Percentiles rank a stretch among this genome's conserved stretches.
Conservation (phyloP, 192 early-diverging fungal species). For the Dispira parvispora region DNA sequence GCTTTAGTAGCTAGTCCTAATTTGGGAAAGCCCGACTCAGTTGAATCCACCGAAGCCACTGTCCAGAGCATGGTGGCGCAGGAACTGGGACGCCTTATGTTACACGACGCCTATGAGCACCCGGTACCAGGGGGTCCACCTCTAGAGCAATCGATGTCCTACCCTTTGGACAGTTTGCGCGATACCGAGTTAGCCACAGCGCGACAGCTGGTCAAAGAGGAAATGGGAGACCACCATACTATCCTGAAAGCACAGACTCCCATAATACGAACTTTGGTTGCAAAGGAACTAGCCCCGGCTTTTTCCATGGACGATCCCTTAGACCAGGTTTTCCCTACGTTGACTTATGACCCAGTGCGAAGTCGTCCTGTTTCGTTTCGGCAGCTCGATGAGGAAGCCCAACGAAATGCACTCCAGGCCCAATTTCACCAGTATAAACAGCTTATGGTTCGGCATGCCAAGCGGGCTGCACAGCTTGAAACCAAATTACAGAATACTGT, state of each 20-base stretch:
- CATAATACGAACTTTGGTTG: neutral
- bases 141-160: slow-evolving; percentile 17
- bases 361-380: neutral
- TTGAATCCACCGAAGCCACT: slow-evolving; percentile 16
- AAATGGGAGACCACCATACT: slow-evolving; percentile 16
- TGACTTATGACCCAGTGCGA: neutral
- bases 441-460: slow-evolving; percentile 55
- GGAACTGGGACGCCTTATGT: slow-evolving; percentile 55
- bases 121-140: slow-evolving; percentile 46
- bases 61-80: slow-evolving; percentile 41
- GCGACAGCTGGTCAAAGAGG: slow-evolving; percentile 31
- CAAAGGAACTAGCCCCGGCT: slow-evolving; percentile 14
- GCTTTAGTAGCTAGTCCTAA: slow-evolving; percentile 9
- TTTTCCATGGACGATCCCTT: slow-evolving; percentile 16
- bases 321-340: neutral
- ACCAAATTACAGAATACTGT: slow-evolving; percentile 58
- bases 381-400: neutral
- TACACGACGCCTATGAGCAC: slow-evolving; percentile 50
- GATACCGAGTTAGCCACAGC: slow-evolving; percentile 42
- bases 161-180: slow-evolving; percentile 27
- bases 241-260: slow-evolving; percentile 8
- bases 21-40: slow-evolving; percentile 10
- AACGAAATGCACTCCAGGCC: neutral
- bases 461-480: slow-evolving; percentile 68
- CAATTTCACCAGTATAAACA: slow-evolving; percentile 26